Base-by-base conservation (phyloP, 495 filamentous ascomycete species). In the Lophiostoma macrostomum region DNA sequence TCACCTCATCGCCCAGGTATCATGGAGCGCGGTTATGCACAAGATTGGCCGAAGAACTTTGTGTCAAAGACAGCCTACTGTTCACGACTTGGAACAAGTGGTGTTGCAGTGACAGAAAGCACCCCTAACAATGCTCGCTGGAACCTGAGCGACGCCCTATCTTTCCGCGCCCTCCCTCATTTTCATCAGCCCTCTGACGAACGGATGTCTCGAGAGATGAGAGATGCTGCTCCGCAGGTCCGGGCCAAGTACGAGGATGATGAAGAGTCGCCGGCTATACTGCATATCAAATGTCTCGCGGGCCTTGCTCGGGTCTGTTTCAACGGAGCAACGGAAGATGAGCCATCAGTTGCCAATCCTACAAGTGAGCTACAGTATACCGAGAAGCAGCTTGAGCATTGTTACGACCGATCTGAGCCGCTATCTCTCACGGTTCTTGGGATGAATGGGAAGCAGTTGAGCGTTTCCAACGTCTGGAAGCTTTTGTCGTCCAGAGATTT, bases 31-130 rank as follows among this genome's bases (percentile, higher is more conserved):
- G 70, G 70, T 2, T 73, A 73, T 44, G 60, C 60, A 43, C 63
- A 64, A 16, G 58, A 66, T 32, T 75, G 71, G 71, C 64, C 53
- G 0, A 67, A 65, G 62, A 66, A 64, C 30, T 71, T 73, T 37
- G 41, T 71, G 11, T 36, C 53, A 10, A 48, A 53, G 14, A 58
- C 53, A 25, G 52, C 57, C 6, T 60, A 50, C 39, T 55, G 50
- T 23, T 28, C 10, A 13, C 39, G 22, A 24, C 47, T 8, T 22
- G 32, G 63, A 44, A 49, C 18, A 11, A 47, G 54, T 6, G 50
- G 54, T 14, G 41, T 50, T 11, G 16, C 46, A 10, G 57, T 55
- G 16, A 51, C 45, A 13, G 37, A 34, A 0, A 46, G 44, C 4
- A 54, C 53, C 20, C 34, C 56, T 5, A 67, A 71, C 35, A 46